Evolutionary conservation across 345 rosid species (phyloP).

Genomic region (Lenwebbia sp.): DNA sequence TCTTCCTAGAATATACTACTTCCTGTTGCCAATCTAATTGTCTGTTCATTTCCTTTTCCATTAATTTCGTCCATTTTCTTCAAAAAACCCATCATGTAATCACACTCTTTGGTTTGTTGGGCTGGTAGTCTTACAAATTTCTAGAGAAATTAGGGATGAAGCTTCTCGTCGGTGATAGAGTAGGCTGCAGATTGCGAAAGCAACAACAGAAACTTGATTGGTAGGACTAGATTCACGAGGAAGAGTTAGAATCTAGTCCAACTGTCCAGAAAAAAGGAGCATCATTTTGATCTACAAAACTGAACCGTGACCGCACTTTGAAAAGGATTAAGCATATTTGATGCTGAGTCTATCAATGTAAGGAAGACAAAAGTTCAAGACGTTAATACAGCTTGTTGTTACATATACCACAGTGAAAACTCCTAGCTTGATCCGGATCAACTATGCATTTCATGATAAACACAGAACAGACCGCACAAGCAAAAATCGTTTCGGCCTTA

Average conservation of each 20-base stretch:
- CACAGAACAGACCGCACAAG: neutral
- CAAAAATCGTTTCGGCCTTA: neutral
- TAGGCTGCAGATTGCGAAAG: neutral
- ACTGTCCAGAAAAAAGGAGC: neutral
- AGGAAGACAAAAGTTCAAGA: neutral
- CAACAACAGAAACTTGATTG: neutral
- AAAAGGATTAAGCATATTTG: neutral
- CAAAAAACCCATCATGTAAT: neutral
- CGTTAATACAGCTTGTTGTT: neutral
- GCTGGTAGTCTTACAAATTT: neutral
- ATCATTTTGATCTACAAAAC: neutral
- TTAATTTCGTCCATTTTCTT: neutral
- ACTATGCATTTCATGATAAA: neutral
- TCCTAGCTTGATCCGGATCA: neutral
- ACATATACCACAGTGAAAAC: neutral
- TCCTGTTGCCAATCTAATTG: neutral
- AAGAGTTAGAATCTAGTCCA: neutral
- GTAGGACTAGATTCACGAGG: neutral
- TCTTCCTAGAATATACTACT: neutral
- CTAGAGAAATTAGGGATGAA: neutral
- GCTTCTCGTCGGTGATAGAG: neutral
- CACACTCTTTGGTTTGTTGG: neutral
- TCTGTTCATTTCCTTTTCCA: neutral
- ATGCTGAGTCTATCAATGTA: neutral
- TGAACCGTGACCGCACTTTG: neutral